Base-by-base conservation (phyloP, 306 rosid species). In the Adenanthera pavonina region DNA sequence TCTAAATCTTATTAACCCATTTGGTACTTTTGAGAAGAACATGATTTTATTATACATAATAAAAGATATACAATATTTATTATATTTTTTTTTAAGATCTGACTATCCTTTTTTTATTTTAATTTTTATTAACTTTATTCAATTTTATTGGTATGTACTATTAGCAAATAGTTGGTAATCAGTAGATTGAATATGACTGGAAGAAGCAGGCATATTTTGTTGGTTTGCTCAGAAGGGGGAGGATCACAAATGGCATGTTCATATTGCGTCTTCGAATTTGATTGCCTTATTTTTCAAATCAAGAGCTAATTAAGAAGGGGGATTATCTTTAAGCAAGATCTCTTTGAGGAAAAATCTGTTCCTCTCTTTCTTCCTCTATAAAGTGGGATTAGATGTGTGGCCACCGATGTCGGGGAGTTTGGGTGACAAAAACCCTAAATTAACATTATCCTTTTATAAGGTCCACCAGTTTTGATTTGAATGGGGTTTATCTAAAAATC, bases 341-440 rank as follows among this genome's bases (percentile, higher is more conserved):
- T 69, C 53, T 30, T 16, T 36, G 47, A 76, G 65, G 76, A 44
- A 80, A 72, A 77, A 83, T 5, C 62, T 66, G 48, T 46, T 12
- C 33, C 44, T 68, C 48, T 66, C 46, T 17, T 2, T 60, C 44
- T 69, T 38, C 41, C 3, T 69, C 72, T 38, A 64, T 53, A 30
- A 72, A 85, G 82, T 52, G 62, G 80, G 80, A 72, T 80, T 80
- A 80, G 83, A 81, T 64, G 35, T 59, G 78, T 72, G 82, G 35
- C 70, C 84, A 79, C 30, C 4, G 46, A 15, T 86, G 80, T 38
- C 33, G 66, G 78, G 75, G 59, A 70, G 74, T 75, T 75, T 69
- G 33, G 46, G 52, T 30, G 72, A 73, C 81, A 80, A 71, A 64
- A 51, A 13, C 52, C 33, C n/a, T 57, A n/a, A 83, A 72, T 83